Percentiles rank a stretch among this genome's conserved stretches.
Conservation (phyloP, 352 stramenopile genomes). For the Thalassiosira exigua region DNA sequence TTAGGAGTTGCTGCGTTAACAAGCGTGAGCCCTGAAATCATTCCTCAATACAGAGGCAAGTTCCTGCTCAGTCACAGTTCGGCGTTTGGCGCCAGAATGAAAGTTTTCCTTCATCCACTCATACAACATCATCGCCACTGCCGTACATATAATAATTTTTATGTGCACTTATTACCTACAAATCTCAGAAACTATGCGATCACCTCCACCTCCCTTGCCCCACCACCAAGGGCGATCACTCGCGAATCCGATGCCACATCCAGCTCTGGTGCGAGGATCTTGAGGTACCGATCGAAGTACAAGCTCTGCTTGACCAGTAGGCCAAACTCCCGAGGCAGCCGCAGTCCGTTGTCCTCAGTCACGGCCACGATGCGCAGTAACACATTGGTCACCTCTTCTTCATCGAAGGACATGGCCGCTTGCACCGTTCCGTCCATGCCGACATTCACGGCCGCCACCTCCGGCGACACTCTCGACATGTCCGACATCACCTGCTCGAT, state of each 20-base stretch:
- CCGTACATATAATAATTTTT: too few species aligned
- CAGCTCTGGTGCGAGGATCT: constrained; percentile 86
- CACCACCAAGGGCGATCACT: constrained; percentile 60
- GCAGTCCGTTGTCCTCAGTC: constrained; percentile 86
- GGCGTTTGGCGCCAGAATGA: too few species aligned
- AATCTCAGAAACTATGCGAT: constrained; percentile 35
- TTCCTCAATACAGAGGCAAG: too few species aligned
- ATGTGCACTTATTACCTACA: too few species aligned
- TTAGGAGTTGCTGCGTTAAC: too few species aligned
- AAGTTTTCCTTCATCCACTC: constrained; percentile 4
- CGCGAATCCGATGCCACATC: constrained; percentile 85
- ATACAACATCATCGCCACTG: constrained; percentile 4
- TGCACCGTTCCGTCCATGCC: constrained; percentile 61
- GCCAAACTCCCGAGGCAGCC: constrained; percentile 88
- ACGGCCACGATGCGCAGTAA: constrained; percentile 86
- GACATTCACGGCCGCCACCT: constrained; percentile 62
- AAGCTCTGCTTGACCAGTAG: constrained; percentile 88
- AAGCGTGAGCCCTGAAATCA: too few species aligned
- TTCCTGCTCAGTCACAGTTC: too few species aligned
- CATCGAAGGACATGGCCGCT: constrained; percentile 75
- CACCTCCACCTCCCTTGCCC: constrained; percentile 25
- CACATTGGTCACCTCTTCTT: constrained; percentile 86
- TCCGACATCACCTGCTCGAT: constrained; percentile 82
- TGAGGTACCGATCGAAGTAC: constrained; percentile 89
- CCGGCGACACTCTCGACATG: constrained; percentile 68